Base-by-base conservation (phyloP, 192 early-diverging fungal genomes). In the Backusella westeae region DNA sequence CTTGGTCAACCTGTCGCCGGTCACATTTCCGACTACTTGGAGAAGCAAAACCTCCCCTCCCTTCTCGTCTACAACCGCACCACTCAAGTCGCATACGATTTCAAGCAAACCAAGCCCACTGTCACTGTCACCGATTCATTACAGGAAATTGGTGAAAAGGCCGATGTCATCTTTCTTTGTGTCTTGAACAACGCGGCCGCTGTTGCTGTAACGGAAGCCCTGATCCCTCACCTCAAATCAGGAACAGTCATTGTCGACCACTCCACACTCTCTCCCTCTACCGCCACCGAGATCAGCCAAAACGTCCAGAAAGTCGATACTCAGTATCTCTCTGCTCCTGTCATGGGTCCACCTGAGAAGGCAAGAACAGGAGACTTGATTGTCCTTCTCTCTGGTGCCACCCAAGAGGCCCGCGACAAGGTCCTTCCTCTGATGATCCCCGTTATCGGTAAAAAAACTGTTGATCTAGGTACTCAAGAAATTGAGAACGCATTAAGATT, bases 41-140 rank as follows among this genome's bases (percentile, higher is more conserved):
- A 78, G 42, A 56, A 73, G 7, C 59, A 79, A 9, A 70, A 69
- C 12, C 77, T 78, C 3, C 63, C 80, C 8, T 44, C 80, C 15
- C 74, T 90, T 5, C 79, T 88, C 0, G 90, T 91, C 21, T 90
- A 90, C 78, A 94, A 94, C 80, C 91, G 93, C 41, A 87, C 89
- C 4, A 14, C 56, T 8, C 21, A 63, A 63, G 23, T 63, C 3
- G 21, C 56, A 0, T 23, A 63, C 23, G 56, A 63, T 12, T 63
- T 63, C 26, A 63, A 63, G 4, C 21, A 63, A 29, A 63, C 23
- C 21, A 63, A 63, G 12, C 23, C 56, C 26, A 23, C 56, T 14
- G 23, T 35, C 0, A 53, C 78, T 39, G 90, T 89, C 74, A 80
- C 85, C 53, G 76, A 77, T 1, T 44, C 72, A 0, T 53, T 92